These are phyloP conservation scores for Xylariomycetidae sp. DNA, from an alignment of 2,329 filamentous ascomycete species.

Conservation along the genomic window DNA sequence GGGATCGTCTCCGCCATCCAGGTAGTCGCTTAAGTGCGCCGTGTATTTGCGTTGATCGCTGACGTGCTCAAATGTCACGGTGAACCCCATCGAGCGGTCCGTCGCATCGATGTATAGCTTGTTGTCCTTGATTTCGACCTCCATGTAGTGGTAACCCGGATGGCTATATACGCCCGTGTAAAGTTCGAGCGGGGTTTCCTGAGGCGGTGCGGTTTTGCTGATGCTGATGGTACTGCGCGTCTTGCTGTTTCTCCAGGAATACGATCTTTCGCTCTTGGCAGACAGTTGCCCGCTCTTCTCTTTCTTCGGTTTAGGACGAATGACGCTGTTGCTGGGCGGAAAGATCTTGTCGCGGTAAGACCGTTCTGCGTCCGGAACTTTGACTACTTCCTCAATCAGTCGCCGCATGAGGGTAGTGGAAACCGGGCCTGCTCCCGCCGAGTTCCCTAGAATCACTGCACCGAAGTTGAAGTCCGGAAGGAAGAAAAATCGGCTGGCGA, in stretches of 20 bases:
- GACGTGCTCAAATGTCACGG: conserved; percentile 14
- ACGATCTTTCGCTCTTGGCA: too few species aligned
- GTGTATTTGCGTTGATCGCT: conserved; percentile 12
- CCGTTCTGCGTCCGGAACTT: conserved; percentile 7
- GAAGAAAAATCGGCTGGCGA: conserved; percentile 16
- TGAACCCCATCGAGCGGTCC: conserved; percentile 13
- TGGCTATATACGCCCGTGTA: conserved; percentile 18
- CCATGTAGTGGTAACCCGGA: conserved; percentile 15
- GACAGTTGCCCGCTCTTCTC: not conserved
- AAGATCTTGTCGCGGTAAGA: conserved; percentile 5
- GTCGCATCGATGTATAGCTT: conserved; percentile 18
- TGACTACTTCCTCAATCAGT: conserved; percentile 14
- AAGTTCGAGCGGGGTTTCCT: conserved; percentile 12
- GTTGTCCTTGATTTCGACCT: conserved; percentile 11
- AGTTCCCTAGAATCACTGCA: conserved; percentile 12
- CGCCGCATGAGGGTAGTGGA: conserved; percentile 2
- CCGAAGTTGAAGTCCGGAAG: conserved; percentile 14
- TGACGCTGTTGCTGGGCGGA: too few species aligned
- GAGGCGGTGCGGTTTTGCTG: too few species aligned
- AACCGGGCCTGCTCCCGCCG: not conserved
- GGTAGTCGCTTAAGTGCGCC: conserved; percentile 1
- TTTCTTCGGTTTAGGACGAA: conserved; percentile 1
- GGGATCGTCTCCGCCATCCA: not conserved
- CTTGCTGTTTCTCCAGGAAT: too few species aligned
- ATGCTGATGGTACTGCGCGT: too few species aligned